Conservation (phyloP, 192 early-diverging fungal species). For the Coemansia guatemalensis region DNA sequence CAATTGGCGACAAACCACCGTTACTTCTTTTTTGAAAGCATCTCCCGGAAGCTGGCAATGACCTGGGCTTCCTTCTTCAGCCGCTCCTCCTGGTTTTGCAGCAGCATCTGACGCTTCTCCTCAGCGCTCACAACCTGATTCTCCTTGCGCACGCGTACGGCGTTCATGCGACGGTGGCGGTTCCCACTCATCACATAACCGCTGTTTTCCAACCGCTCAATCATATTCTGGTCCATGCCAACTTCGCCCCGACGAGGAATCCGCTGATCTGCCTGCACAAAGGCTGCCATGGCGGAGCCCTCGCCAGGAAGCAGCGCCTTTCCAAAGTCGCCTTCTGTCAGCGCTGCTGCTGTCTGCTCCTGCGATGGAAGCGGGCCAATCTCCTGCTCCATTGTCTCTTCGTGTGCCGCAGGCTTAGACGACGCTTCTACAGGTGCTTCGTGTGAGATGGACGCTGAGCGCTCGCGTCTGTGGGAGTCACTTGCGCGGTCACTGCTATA, state of each 20-base stretch:
- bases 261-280: constrained; percentile 88
- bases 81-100: constrained; percentile 88
- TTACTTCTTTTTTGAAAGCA: constrained; percentile 60
- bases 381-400: constrained; percentile 6
- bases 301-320: constrained; percentile 83
- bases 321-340: constrained; percentile 61
- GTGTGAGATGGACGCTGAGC: neutral
- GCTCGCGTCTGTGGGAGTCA: neutral
- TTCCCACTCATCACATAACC: constrained; percentile 98
- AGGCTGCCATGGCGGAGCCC: constrained; percentile 87
- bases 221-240: constrained; percentile 81
- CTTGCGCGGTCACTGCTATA: neutral
- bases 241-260: constrained; percentile 98
- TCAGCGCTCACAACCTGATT: constrained; percentile 96
- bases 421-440: neutral
- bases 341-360: neutral
- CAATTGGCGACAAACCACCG: too few relatives aligned
- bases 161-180: constrained; percentile 92
- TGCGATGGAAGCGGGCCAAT: constrained; percentile 25
- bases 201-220: constrained; percentile 77
- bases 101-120: constrained; percentile 83
- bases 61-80: constrained; percentile 88
- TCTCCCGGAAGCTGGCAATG: constrained; percentile 87
- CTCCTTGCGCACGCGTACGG: constrained; percentile 93
- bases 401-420: neutral